phyloP scores from a whole-genome alignment of 345 rosid species.

The Balakata baccata region DNA sequence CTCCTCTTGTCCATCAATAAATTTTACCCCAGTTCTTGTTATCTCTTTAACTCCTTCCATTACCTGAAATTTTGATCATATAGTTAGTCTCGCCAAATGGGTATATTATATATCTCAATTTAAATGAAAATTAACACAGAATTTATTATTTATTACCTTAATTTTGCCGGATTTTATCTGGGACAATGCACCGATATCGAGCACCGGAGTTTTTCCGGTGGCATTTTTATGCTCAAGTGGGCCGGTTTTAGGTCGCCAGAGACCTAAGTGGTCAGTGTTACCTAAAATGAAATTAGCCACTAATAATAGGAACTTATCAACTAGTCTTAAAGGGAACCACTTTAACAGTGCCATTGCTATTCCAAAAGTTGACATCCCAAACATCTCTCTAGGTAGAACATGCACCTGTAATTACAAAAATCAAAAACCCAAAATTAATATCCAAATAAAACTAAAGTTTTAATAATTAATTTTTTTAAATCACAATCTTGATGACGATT shows the following conservation, averaged over 20 bases:
- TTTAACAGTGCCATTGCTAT: conserved; percentile 73
- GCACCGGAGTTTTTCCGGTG: conserved; percentile 90
- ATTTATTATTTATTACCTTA: conserved; percentile 40
- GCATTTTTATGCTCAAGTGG: conserved; percentile 82
- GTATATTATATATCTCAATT: no score
- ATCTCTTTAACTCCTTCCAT: conserved; percentile 67
- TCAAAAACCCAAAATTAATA: no score
- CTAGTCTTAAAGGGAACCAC: conserved; percentile 69
- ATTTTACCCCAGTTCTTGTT: conserved; percentile 60
- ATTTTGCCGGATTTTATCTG: conserved; percentile 66
- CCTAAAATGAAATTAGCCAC: conserved; percentile 52
- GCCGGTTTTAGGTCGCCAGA: conserved; percentile 81
- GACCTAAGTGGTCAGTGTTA: conserved; percentile 66
- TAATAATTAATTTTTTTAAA: no score
- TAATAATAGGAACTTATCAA: conserved; percentile 57
- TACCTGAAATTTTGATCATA: conserved; percentile 40
- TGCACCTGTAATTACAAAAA: conserved; percentile 51
- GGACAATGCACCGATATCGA: conserved; percentile 77
- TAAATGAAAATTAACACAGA: no score
- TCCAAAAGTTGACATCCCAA: conserved; percentile 80
- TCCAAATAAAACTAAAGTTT: no score
- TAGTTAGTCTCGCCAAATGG: no score
- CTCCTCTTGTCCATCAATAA: conserved; percentile 72
- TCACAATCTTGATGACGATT: no score
- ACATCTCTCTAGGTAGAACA: conserved; percentile 82